Evolutionary conservation across 306 rosid genomes (phyloP), one percentile per base, ranked within the genome.

Genomic region (Pterocarpus santalinus): DNA sequence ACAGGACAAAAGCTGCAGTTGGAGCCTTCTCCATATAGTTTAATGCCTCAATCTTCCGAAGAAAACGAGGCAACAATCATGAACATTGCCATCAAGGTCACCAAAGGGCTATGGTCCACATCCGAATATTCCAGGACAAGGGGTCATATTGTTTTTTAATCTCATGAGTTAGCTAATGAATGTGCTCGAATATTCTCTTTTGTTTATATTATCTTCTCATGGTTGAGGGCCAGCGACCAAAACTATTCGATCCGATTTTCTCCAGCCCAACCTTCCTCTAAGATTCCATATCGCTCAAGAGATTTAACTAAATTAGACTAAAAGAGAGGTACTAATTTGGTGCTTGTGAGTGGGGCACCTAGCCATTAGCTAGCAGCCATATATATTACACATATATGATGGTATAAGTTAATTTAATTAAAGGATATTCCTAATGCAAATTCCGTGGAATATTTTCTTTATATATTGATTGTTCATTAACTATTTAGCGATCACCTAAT

Each of bases 181-280:
- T 85, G 83, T 85, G 79, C 83, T 75, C 57, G 84, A 49, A 86
- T 91, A 88, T 89, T 90, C 91, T 81, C 79, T 75, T 56, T 85
- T 85, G 32, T 84, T 85, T 81, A 86, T 35, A 76, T 85, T 88
- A 91, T 88, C 88, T 81, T 75, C 73, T 67, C 55, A 5, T 46
- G 30, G 81, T 80, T 52, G 58, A 71, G 72, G 44, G 63, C 65
- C 79, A 49, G 82, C 77, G 49, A n/a, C 67, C 57, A 17, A 58
- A 72, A 65, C 58, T 79, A 63, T 69, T 81, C 2, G 65, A 71
- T 75, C 47, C 65, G 68, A 85, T 84, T 83, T 83, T 84, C 41
- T 76, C 66, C 69, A 85, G 84, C 85, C 89, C 80, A 79, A 33
- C 77, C 66, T 83, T 78, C 72, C 33, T 67, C 75, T 38, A 69